Conservation (phyloP, 2,329 filamentous ascomycete species). For the Claviceps spartinae region DNA sequence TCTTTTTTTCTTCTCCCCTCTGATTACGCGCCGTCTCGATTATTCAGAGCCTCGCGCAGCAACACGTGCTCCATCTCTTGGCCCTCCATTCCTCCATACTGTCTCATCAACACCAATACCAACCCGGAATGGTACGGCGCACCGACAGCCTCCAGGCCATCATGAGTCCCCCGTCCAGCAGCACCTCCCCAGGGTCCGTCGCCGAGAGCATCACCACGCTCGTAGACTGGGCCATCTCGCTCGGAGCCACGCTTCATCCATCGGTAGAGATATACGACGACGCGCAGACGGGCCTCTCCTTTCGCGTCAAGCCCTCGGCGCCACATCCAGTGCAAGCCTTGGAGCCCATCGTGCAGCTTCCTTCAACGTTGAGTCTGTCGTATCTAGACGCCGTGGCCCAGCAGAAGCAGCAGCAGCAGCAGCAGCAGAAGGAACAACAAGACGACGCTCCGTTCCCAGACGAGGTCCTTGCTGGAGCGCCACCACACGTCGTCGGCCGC, state of each 20-base stretch:
- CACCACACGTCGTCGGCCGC: slow-evolving; percentile 47
- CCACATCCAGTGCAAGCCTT: slow-evolving; percentile 16
- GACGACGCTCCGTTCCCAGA: slow-evolving; percentile 25
- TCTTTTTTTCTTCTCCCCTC: too few relatives aligned
- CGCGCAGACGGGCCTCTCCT: slow-evolving; percentile 36
- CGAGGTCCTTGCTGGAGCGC: slow-evolving; percentile 33
- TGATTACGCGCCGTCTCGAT: too few relatives aligned
- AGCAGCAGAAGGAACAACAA: background rate
- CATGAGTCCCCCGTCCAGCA: too few relatives aligned
- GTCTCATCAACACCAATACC: too few relatives aligned
- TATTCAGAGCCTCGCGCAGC: too few relatives aligned
- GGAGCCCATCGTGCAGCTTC: slow-evolving; percentile 37
- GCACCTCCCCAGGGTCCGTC: background rate
- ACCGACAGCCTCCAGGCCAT: too few relatives aligned
- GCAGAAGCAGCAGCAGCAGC: background rate
- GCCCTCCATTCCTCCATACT: too few relatives aligned
- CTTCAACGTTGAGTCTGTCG: slow-evolving; percentile 40
- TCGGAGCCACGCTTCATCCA: slow-evolving; percentile 36
- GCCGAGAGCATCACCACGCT: slow-evolving; percentile 20
- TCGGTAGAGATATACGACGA: slow-evolving; percentile 40
- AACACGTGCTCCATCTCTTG: too few relatives aligned
- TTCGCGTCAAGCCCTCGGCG: slow-evolving; percentile 31
- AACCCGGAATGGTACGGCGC: too few relatives aligned
- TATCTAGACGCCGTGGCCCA: slow-evolving; percentile 39
- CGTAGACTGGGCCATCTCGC: slow-evolving; percentile 31